A percentile compares a stretch with the other conserved stretches of the same genome.
These are phyloP conservation scores for Alternaria ventricosa DNA, from an alignment of 2,329 filamentous ascomycete genomes.

Conservation along the genomic window DNA sequence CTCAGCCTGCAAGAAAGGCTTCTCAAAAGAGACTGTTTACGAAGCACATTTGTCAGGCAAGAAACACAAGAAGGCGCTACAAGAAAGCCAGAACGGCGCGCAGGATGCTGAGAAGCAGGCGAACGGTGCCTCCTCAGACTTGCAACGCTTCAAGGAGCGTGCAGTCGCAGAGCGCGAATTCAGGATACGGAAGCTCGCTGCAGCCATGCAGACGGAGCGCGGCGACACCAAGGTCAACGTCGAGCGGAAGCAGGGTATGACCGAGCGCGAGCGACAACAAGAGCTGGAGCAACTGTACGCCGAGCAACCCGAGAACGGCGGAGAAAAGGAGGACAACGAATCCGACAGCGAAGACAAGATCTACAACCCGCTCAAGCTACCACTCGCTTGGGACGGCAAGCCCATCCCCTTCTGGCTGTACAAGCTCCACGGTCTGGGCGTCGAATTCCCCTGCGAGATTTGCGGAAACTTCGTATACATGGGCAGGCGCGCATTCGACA, in stretches of 20 bases:
- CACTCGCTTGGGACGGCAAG: conserved; percentile 97
- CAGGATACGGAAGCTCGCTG: conserved; percentile 78
- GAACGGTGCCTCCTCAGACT: conserved; percentile 27
- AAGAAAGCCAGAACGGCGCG: conserved; percentile 56
- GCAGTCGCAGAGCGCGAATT: conserved; percentile 90
- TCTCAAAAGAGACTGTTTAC: conserved; percentile 95
- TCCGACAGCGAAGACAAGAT: conserved; percentile 78
- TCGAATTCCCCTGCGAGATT: conserved; percentile 94
- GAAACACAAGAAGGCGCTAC: conserved; percentile 86
- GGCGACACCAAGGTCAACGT: conserved; percentile 92
- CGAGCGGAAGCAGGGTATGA: conserved; percentile 97
- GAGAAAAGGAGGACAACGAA: conserved; percentile 70
- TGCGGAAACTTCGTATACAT: conserved; percentile 99
- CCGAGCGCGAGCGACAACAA: conserved; percentile 90
- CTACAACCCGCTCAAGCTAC: conserved; percentile 96
- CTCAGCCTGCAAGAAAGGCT: conserved; percentile 89
- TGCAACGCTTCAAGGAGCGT: conserved; percentile 73
- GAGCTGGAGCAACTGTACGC: conserved; percentile 87
- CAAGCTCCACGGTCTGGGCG: conserved; percentile 91
- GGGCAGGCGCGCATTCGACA: conserved; percentile 93
- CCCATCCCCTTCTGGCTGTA: conserved; percentile 99
- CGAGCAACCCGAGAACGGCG: conserved; percentile 61
- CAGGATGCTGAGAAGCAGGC: conserved; percentile 22
- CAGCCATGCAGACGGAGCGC: conserved; percentile 84
- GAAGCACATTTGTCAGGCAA: conserved; percentile 86